Percentiles rank a stretch among this genome's conserved stretches.
Conservation (phyloP, 2,329 filamentous ascomycete species). For the Aspergillus bombycis region DNA sequence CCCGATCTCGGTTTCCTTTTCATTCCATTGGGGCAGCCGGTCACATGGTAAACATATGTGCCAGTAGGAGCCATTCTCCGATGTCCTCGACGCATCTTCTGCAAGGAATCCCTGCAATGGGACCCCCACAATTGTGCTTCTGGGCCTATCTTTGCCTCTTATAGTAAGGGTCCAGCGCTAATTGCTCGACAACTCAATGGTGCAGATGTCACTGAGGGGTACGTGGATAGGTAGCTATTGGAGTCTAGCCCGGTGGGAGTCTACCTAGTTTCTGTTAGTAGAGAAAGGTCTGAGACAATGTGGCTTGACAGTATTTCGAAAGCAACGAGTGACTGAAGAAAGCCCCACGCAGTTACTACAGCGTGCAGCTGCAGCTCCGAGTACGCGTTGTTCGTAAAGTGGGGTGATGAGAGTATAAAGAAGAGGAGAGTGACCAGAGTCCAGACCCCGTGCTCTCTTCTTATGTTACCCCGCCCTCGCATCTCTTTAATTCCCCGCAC, state of each 20-base stretch:
- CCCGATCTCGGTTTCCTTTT: neutral
- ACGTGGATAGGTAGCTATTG: neutral
- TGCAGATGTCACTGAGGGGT: neutral
- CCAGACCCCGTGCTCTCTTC: neutral
- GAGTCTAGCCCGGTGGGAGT: neutral
- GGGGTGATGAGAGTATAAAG: neutral
- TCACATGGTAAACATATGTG: neutral
- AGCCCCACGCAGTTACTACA: neutral
- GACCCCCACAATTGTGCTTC: neutral
- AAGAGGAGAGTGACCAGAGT: neutral
- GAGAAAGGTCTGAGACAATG: neutral
- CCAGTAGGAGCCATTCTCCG: neutral
- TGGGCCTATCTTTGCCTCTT: neutral
- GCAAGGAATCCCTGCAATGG: neutral
- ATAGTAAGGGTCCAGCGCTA: neutral
- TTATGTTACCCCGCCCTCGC: slow-evolving; percentile 2
- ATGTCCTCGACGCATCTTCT: neutral
- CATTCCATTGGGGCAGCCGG: neutral
- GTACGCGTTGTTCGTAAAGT: neutral
- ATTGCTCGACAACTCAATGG: neutral
- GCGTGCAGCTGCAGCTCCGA: neutral
- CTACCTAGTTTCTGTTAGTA: neutral
- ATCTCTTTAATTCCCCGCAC: neutral
- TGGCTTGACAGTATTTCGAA: neutral
- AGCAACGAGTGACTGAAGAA: neutral